These are phyloP conservation scores for Populus hybrid DNA, from an alignment of 441 rosid species.

Conservation along the genomic window DNA sequence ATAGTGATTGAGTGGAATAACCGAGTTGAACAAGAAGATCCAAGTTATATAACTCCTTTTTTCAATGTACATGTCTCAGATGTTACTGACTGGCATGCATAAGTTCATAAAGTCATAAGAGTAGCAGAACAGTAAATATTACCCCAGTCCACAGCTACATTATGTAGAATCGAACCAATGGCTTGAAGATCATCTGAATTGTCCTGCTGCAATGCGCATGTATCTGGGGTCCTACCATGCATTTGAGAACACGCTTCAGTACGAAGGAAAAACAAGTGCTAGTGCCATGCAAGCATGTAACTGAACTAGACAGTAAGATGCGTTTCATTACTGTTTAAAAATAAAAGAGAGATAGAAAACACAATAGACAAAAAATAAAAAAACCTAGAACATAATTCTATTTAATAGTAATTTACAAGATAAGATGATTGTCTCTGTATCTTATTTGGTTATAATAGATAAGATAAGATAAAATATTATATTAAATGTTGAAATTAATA, in stretches of 20 bases:
- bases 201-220: constrained; percentile 73
- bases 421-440: accelerated
- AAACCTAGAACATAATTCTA: accelerated
- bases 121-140: constrained; percentile 8
- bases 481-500: too few species aligned
- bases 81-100: too few species aligned
- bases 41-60: too few species aligned
- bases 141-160: constrained; percentile 39
- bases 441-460: too few species aligned
- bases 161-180: constrained; percentile 55
- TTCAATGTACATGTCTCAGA: not conserved
- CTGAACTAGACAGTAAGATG: not conserved
- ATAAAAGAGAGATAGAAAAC: too few species aligned
- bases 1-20: not conserved
- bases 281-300: not conserved
- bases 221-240: constrained; percentile 54
- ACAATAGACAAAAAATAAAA: too few species aligned
- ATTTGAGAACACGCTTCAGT: constrained; percentile 12
- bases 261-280: not conserved
- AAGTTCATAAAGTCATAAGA: too few species aligned
- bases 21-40: not conserved
- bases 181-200: constrained; percentile 53
- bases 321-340: too few species aligned
- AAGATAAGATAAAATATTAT: too few species aligned
- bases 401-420: too few species aligned